Percentiles rank a stretch among this genome's conserved stretches.
These are phyloP conservation scores for Exophiala viscosa DNA, from an alignment of 2,329 filamentous ascomycete genomes.

Conservation along the genomic window DNA sequence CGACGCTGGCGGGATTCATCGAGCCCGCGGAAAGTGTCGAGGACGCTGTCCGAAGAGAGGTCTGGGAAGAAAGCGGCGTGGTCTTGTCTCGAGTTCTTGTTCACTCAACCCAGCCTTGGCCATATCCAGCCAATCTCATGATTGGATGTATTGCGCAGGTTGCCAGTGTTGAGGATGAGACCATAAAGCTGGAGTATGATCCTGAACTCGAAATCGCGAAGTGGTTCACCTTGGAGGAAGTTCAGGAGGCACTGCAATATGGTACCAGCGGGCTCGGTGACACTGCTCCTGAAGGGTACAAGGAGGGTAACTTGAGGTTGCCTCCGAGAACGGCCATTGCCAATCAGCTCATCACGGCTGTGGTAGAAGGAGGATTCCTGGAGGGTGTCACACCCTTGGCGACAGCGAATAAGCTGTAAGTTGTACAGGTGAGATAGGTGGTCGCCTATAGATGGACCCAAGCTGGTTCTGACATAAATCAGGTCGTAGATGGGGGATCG, in stretches of 20 bases:
- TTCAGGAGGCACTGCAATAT: conserved; percentile 66
- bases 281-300: conserved; percentile 61
- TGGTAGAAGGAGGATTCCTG: conserved; percentile 67
- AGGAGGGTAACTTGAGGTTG: conserved; percentile 72
- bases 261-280: conserved; percentile 68
- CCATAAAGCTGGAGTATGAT: conserved; percentile 78
- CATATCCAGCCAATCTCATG: conserved; percentile 80
- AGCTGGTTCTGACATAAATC: too few relatives aligned
- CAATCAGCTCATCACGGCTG: conserved; percentile 77
- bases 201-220: conserved; percentile 84
- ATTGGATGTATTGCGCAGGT: conserved; percentile 80
- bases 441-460: too few relatives aligned
- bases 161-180: conserved; percentile 73
- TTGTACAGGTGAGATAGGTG: not conserved
- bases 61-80: conserved; percentile 82
- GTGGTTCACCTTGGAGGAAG: conserved; percentile 82
- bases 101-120: conserved; percentile 83
- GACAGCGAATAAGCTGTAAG: conserved; percentile 23
- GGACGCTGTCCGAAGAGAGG: conserved; percentile 76
- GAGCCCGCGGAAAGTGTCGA: conserved; percentile 83
- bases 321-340: conserved; percentile 89
- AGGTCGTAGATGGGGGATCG: too few relatives aligned
- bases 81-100: conserved; percentile 72
- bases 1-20: conserved; percentile 80
- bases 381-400: conserved; percentile 52